Base-by-base conservation (phyloP, 2,329 filamentous ascomycete species). In the Dactylonectria macrodidyma region DNA sequence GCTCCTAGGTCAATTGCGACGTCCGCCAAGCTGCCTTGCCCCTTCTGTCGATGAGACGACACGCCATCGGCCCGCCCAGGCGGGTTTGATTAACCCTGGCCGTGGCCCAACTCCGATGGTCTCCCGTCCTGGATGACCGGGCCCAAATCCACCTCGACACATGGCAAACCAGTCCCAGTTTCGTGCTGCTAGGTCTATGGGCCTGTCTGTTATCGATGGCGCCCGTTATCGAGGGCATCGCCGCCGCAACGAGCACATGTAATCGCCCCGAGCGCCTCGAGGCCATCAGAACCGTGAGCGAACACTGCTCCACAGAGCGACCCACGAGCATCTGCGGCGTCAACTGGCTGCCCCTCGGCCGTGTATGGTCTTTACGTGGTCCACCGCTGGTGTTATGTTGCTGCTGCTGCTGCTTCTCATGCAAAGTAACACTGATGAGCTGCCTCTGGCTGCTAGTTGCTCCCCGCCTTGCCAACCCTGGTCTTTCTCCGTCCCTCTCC, bases 321-420 rank as follows among this genome's bases (percentile, higher is more conserved):
- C 64, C 59, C 64, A 66, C 59, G 64, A 34, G 38, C 16, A 48
- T 57, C 30, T 62, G 64, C 59, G 64, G 34, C 64, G 59, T 66
- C 54, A 62, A 66, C 64, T 55, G 63, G 63, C 63, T 64, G 34
- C 26, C 36, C 38, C 59, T 68, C 51, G 50, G 59, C 41, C 41
- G 54, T 62, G 34, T 54, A 59, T 41, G 64, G 36, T 59, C 38
- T 47, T 54, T 62, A 62, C 54, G 54, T 50, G 59, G 65, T 72
- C 73, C 73, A 73, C 70, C 68, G 73, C 68, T 71, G 60, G 41
- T 44, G 41, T 65, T 73, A 58, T 44, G 41, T 65, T 73, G 60
- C 66, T 60, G 66, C 63, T 62, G 69, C 48, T 64, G 56, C 61
- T 62, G 68, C 50, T 33, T 47, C 33, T 68, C 60, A 70, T 70